These are phyloP conservation scores for Neurospora cerealis DNA, from an alignment of 495 filamentous ascomycete genomes.

Conservation along the genomic window DNA sequence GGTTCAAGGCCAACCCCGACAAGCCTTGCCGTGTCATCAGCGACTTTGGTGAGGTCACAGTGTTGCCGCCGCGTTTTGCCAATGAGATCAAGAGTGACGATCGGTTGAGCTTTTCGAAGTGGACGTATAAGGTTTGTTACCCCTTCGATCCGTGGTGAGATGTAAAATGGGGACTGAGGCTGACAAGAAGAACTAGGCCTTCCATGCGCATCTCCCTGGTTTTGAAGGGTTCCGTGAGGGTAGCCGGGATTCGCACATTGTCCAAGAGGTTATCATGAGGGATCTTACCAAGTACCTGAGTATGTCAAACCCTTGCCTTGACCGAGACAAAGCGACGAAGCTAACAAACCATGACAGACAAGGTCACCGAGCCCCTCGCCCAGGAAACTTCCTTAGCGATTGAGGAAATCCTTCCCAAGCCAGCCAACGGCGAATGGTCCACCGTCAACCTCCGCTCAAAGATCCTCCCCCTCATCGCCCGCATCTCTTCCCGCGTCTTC, in stretches of 20 bases:
- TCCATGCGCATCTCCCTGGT: conserved; percentile 36
- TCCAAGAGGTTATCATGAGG: conserved; percentile 32
- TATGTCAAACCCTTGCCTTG: conserved; percentile 2
- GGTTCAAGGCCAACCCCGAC: conserved; percentile 11
- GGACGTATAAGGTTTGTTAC: conserved; percentile 25
- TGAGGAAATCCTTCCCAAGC: conserved; percentile 18
- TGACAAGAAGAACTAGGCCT: conserved; percentile 15
- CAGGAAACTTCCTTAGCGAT: conserved; percentile 31
- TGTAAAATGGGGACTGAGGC: too few species aligned
- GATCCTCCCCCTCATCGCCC: conserved; percentile 27
- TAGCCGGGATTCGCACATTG: conserved; percentile 11
- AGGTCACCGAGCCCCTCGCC: conserved; percentile 26
- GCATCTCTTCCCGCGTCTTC: conserved; percentile 37
- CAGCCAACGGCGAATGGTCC: conserved; percentile 17
- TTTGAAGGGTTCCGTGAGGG: conserved; percentile 34
- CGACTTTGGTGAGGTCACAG: conserved; percentile 18
- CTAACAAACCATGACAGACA: conserved; percentile 13
- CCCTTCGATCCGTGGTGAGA: too few species aligned
- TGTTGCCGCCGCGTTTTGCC: conserved; percentile 36
- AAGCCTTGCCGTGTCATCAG: conserved; percentile 18
- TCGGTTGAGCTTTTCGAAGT: conserved; percentile 25
- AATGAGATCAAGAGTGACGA: conserved; percentile 40
- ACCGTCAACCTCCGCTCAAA: conserved; percentile 5
- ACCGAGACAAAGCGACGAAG: not conserved
- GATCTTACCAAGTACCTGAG: conserved; percentile 39